phyloP scores from a whole-genome alignment of 2,329 filamentous ascomycete species.

The Cladosporium sp. region DNA sequence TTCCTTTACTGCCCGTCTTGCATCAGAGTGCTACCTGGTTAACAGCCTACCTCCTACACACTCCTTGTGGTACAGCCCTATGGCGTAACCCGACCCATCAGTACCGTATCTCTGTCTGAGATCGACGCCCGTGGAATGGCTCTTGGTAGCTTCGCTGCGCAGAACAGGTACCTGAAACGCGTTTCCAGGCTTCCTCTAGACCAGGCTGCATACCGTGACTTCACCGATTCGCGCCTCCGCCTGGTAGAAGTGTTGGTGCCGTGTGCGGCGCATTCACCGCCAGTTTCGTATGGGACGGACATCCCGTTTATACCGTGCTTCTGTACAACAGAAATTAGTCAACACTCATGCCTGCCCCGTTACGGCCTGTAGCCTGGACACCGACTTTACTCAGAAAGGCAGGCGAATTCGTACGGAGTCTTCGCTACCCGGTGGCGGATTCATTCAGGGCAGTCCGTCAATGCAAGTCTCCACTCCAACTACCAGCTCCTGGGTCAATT shows the following conservation, averaged over 20 bases:
- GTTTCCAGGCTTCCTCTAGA: not conserved
- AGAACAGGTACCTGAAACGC: slow-evolving; percentile 1
- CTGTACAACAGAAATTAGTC: not conserved
- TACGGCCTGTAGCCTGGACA: not conserved
- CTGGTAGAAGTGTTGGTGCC: not conserved
- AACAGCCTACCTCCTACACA: too few relatives aligned
- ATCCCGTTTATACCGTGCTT: not conserved
- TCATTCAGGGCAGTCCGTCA: not conserved
- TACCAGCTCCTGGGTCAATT: not conserved
- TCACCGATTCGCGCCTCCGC: not conserved
- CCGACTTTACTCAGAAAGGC: not conserved
- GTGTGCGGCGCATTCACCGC: not conserved
- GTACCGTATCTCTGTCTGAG: not conserved
- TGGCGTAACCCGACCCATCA: not conserved
- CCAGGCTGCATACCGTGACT: not conserved
- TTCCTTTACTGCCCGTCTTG: not conserved
- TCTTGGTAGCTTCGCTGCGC: slow-evolving; percentile 4
- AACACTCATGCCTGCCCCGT: not conserved
- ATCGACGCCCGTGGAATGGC: not conserved
- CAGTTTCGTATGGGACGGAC: not conserved
- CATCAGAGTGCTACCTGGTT: not conserved
- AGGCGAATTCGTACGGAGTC: not conserved
- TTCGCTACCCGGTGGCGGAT: not conserved
- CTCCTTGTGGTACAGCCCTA: not conserved
- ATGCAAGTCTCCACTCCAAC: not conserved